Evolutionary conservation across 495 filamentous ascomycete species (phyloP), one percentile per base, ranked within the genome.

Genomic region (Barbatosphaeria neglecta): DNA sequence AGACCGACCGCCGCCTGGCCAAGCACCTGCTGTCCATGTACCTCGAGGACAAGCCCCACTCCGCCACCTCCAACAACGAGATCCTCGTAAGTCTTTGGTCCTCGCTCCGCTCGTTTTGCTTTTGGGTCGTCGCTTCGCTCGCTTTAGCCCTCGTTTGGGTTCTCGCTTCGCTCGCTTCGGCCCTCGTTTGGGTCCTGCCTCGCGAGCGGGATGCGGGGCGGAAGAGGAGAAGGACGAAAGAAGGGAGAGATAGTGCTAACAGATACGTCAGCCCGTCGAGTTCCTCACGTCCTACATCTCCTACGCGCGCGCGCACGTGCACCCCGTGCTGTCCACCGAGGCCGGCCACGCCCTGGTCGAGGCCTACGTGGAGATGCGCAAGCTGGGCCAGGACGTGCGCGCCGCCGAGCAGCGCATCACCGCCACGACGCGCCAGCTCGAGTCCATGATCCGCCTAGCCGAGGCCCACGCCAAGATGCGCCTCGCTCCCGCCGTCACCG

Each of bases 401-500:
- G 80, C 90, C 11, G 74, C 83, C 1, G 92, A 98, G 59, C 90
- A 94, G 65, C 84, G 92, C 51, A 97, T 98, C 64, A 98, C 92
- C 1, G 92, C 92, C 40, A 98, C 92, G 9, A 98, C 92, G 10
- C 77, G 92, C 44, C 92, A 98, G 62, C 71, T 98, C 28, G 92
- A 98, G 65, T 89, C 83, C 27, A 97, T 97, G 84, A 96, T 98
- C 61, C 88, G 92, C 35, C 80, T 98, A 3, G 72, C 90, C 1
- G 92, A 98, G 72, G 90, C 92, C 13, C 94, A 97, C 65, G 92
- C 92, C 18, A 95, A 95, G 58, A 98, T 98, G 92, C 82, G 92
- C 22, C 74, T 98, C 9, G 81, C 85, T 0, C 53, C 66, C 0
- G 72, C 69, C 38, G 93, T 98, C 33, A 90, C 86, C 0, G 76